Base-by-base conservation (phyloP, 441 rosid species). In the Mallotus japonicus region DNA sequence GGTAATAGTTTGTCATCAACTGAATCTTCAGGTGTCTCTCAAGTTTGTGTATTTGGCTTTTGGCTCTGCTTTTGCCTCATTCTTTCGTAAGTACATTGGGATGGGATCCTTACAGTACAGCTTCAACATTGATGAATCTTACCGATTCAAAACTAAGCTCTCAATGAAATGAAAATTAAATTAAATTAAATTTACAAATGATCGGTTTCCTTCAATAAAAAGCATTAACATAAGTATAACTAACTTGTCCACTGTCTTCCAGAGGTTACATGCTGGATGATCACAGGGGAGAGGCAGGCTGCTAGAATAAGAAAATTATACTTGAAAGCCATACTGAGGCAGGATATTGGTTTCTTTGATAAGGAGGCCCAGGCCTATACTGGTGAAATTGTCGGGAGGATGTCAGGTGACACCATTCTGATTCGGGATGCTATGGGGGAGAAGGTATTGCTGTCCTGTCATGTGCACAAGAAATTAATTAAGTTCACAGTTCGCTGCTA, bases 341-440 rank as follows among this genome's bases (percentile, higher is more conserved):
- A 90, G 80, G 96, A 92, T 66, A 78, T 92, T 42, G 82, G 83
- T 28, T 92, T 88, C 82, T 91, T 91, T 53, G 96, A 91, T 40
- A 82, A 84, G 53, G 92, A 91, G 80, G 76, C 90, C 10, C 85
- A 83, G 81, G 78, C 90, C 10, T 84, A 83, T 74, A 89, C 96
- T 0, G 96, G 96, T 0, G 92, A 91, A 80, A 84, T 91, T 74
- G 79, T 91, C 3, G 90, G 87, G 42, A 89, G 94, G 71, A 91
- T 91, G 96, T 89, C 96, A 0, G 92, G 96, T 14, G 91, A 91
- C 76, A 91, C 91, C 15, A 81, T 91, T 62, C 89, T 89, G 20
- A 87, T 91, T 72, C 96, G 85, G 79, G 91, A 91, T 46, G 96
- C 94, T 47, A 91, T 91, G 89, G 96, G 94, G 13, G 96, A 91